These are phyloP conservation scores for Penicillium maclennaniae DNA, from an alignment of 495 filamentous ascomycete species.

Conservation along the genomic window DNA sequence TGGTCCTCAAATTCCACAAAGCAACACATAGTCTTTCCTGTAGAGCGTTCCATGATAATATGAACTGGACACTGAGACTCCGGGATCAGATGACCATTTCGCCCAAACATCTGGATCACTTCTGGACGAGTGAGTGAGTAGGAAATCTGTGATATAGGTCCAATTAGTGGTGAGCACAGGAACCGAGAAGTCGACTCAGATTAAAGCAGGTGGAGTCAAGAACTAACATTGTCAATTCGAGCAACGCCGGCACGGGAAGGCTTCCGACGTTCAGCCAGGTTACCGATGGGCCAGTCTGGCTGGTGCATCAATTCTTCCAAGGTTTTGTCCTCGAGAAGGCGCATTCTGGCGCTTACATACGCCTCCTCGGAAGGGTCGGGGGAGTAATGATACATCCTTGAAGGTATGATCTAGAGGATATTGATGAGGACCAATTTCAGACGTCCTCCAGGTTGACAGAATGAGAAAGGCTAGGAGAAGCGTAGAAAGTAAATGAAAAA, in stretches of 20 bases:
- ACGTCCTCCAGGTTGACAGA: neutral
- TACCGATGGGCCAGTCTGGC: conserved; percentile 4
- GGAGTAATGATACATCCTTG: neutral
- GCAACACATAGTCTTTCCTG: conserved; percentile 72
- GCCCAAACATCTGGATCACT: conserved; percentile 65
- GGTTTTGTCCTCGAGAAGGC: neutral
- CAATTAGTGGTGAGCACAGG: neutral
- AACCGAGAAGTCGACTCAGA: neutral
- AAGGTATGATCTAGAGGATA: neutral
- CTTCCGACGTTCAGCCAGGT: conserved; percentile 3
- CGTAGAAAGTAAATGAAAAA: too few species aligned
- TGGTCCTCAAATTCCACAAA: conserved; percentile 62
- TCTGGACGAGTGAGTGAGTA: conserved; percentile 56
- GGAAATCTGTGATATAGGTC: neutral
- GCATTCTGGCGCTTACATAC: neutral
- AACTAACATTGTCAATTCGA: conserved; percentile 46
- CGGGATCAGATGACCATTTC: conserved; percentile 50
- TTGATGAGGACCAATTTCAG: neutral
- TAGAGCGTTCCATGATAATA: conserved; percentile 79
- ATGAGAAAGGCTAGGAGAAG: neutral
- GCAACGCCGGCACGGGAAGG: conserved; percentile 40
- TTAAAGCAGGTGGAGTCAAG: neutral
- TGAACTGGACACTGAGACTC: conserved; percentile 58
- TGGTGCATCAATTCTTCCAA: neutral
- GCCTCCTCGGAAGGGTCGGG: too few species aligned